Base-by-base conservation (phyloP, 352 stramenopile species). In the Phytophthora pini region DNA sequence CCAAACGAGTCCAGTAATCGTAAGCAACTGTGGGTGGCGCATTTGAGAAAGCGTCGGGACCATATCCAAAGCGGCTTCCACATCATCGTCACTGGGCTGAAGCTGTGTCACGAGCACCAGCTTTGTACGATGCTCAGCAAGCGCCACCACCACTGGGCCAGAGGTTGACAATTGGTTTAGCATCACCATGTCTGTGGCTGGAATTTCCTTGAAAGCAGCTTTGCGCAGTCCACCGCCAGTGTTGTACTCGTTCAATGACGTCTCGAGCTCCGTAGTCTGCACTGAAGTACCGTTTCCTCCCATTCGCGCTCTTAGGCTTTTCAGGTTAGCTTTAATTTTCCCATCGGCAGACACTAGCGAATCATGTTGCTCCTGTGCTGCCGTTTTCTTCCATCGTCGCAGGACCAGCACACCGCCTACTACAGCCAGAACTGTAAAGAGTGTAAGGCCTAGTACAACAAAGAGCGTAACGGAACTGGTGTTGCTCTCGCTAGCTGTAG, bases 21-120 rank as follows among this genome's bases (percentile, higher is more conserved):
- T 72, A 6, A 93, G 79, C 26, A 93, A 29, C 39, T 90, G 84
- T 1, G 84, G 84, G 34, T 93, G 84, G 27, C 82, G 82, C 49
- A 93, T 74, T 48, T 90, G 84, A 4, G 80, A 84, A 39, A 93
- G 73, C 2, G 72, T 79, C 0, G 84, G 80, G 1, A 88, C 60
- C 49, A 91, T 79, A 17, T 79, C 67, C 17, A 89, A 69, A 31
- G 78, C 72, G 10, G 80, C 78, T 41, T 93, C 84, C 5, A 80
- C 77, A 20, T 79, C 76, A 41, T 92, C 80, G 13, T 83, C 80
- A 32, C 75, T 80, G 32, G 83, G 24, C 46, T 80, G 59, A 32
- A 93, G 74, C 31, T 79, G 72, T 36, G 80, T 85, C 5, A 90
- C 74, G 10, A 86, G 68, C n/a, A 90, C 84, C 29, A 79, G 71